Evolutionary conservation across 2,329 filamentous ascomycete genomes (phyloP), one percentile per base, ranked within the genome.

Genomic region (Mollisia scopiformis): DNA sequence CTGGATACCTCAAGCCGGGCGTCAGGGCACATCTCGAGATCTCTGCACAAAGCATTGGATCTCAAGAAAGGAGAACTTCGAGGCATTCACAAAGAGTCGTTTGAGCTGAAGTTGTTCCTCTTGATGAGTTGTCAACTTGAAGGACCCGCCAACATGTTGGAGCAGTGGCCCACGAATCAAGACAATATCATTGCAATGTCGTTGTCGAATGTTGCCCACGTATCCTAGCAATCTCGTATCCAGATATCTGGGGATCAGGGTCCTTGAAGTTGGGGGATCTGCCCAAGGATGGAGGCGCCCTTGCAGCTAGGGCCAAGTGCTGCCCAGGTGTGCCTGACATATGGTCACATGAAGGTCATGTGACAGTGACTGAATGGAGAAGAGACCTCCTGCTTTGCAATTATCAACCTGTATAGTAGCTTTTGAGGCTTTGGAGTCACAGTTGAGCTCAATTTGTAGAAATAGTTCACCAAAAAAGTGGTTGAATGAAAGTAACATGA

Each of bases 241-340:
- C 43, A 47, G 43, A 47, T 10, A n/a, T n/a, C 25, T 14, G 43
- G 23, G 16, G 6, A 13, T 2, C 21, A 27, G 23, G 6, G 23
- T 13, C 3, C 43, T 25, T 5, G 16, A 27, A 16, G 27, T 41
- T 53, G 46, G 55, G 39, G 56, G 57, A 66, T 59, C 35, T 16
- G 53, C 55, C 55, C 61, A 57, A 46, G 54, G 58, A 57, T 61
- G 49, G 57, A 35, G 53, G 46, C 57, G 57, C 54, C n/a, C 23
- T 11, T 21, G 21, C 23, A 23, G 16, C 14, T n/a, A n/a, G 7
- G 39, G 14, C 16, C 7, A 43, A 7, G 6, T n/a, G 6, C 16
- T 43, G 7, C n/a, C 16, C 23, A 21, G n/a, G 16, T 14, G 46
- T 28, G 21, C 46, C 46, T 49, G 46, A 13, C 46, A 6, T 4